phyloP scores from a whole-genome alignment of 345 rosid species.

The Conringia planisiliqua region DNA sequence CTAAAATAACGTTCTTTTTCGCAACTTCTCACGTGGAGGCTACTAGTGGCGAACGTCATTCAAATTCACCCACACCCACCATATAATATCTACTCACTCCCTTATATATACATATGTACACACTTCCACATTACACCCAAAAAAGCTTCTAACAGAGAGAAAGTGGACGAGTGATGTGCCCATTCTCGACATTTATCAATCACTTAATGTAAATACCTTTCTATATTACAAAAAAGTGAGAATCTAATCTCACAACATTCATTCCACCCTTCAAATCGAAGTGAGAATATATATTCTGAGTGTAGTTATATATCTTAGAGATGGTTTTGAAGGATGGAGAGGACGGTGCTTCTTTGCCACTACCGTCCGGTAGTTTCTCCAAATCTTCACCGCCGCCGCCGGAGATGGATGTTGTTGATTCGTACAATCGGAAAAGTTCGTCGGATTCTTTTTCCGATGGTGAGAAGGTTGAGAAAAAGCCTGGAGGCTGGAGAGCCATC shows the following conservation, averaged over 20 bases:
- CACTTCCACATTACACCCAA: background rate
- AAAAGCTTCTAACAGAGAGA: background rate
- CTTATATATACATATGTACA: slow-evolving; percentile 18
- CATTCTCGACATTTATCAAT: slow-evolving; percentile 12
- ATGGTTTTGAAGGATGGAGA: slow-evolving; percentile 20
- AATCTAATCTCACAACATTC: background rate
- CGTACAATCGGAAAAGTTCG: background rate
- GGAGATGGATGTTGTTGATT: slow-evolving; percentile 14
- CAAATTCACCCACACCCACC: slow-evolving; percentile 26
- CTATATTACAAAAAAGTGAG: slow-evolving; percentile 1
- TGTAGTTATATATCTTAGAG: background rate
- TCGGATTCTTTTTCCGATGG: background rate
- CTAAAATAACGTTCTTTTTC: background rate
- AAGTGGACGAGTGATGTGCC: slow-evolving; percentile 5
- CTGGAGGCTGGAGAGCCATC: slow-evolving; percentile 85
- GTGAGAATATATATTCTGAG: slow-evolving; percentile 18
- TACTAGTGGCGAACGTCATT: slow-evolving; percentile 23
- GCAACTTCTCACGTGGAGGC: slow-evolving; percentile 25
- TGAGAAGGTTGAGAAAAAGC: slow-evolving; percentile 37
- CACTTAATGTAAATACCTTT: slow-evolving; percentile 15
- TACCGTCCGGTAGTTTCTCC: slow-evolving; percentile 7
- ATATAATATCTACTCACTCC: slow-evolving; percentile 17
- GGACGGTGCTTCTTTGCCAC: slow-evolving; percentile 11
- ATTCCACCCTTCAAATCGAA: slow-evolving; percentile 5
- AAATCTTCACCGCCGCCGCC: background rate